A percentile compares a stretch with the other conserved stretches of the same genome.
phyloP scores from a whole-genome alignment of 176 grass and related monocot genomes.

The Rhynchospora tenuis region DNA sequence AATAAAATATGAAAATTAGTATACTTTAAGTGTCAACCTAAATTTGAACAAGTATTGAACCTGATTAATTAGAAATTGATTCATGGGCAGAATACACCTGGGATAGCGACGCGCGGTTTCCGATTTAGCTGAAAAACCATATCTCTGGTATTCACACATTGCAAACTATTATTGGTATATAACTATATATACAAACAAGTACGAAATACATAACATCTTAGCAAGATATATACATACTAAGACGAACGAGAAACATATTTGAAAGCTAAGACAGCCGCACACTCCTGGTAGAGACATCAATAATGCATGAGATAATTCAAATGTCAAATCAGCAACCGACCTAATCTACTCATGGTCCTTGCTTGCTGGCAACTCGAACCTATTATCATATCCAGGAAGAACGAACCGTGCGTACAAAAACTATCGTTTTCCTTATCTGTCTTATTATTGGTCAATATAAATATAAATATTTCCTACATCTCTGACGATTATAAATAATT shows the following conservation, averaged over 20 bases:
- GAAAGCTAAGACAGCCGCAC: neutral
- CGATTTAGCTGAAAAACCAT: too few relatives aligned
- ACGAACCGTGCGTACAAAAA: neutral
- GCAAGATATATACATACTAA: too few relatives aligned
- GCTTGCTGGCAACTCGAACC: constrained; percentile 4
- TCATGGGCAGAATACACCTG: too few relatives aligned
- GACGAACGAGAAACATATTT: neutral
- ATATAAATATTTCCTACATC: neutral
- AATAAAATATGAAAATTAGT: too few relatives aligned
- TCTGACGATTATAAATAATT: neutral
- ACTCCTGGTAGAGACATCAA: neutral
- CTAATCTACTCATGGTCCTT: neutral
- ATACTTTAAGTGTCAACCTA: too few relatives aligned
- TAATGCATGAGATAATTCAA: neutral
- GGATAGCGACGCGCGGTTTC: too few relatives aligned
- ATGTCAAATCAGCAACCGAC: constrained; percentile 15
- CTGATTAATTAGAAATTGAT: too few relatives aligned
- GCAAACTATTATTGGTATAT: too few relatives aligned
- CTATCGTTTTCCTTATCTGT: neutral
- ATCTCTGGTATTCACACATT: too few relatives aligned
- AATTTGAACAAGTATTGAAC: too few relatives aligned
- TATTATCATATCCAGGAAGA: neutral
- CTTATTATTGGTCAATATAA: neutral
- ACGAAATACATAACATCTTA: too few relatives aligned
- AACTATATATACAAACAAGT: too few relatives aligned